Evolutionary conservation across 2,329 filamentous ascomycete species (phyloP).

Genomic region (Fusarium sp.): DNA sequence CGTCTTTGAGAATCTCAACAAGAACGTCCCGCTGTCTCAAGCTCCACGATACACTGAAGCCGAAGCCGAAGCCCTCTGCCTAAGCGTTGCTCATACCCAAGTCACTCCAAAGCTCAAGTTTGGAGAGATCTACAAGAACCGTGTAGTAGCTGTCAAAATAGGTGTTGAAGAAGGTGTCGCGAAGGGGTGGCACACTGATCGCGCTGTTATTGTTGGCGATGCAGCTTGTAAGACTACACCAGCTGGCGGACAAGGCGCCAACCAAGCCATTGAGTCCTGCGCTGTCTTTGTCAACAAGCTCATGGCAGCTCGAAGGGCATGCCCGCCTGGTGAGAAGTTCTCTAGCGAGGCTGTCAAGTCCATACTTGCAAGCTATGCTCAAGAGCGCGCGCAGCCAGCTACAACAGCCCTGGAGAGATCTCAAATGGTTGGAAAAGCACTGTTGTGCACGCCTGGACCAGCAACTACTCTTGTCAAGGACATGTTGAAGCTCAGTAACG

Average conservation of each 20-base stretch:
- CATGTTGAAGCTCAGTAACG: neutral
- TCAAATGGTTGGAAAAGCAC: neutral
- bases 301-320: neutral
- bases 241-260: neutral
- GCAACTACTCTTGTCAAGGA: neutral
- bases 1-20: neutral
- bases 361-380: neutral
- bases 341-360: neutral
- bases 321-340: rapidly evolving
- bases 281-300: neutral
- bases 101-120: neutral
- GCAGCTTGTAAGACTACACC: neutral
- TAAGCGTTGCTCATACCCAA: neutral
- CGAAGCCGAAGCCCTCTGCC: neutral
- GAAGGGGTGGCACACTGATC: neutral
- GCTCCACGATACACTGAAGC: neutral
- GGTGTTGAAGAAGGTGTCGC: neutral
- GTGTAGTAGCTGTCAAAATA: neutral
- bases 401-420: neutral
- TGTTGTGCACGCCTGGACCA: neutral
- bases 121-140: neutral
- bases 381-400: neutral
- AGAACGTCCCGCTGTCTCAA: neutral
- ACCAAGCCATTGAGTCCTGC: neutral
- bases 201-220: neutral